Conservation (phyloP, 179 eudicot species). For the Spinacia oleracea region DNA sequence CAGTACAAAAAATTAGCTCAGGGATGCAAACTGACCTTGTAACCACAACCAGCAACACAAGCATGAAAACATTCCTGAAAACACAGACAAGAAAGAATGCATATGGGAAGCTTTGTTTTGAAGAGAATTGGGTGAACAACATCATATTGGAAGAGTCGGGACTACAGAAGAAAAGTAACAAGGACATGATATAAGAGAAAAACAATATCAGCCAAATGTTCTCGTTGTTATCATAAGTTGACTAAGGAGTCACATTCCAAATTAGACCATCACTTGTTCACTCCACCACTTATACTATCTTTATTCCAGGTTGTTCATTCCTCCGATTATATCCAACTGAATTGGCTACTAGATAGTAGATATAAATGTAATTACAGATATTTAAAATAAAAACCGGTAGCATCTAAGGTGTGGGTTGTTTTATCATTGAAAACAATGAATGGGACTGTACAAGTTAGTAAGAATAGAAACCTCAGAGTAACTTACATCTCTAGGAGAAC, state of each 20-base stretch:
- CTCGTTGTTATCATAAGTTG: too few species aligned
- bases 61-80: slow-evolving; percentile 91
- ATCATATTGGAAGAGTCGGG: neutral
- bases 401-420: neutral
- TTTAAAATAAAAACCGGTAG: neutral
- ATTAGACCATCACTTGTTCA: neutral
- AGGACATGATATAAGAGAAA: neutral
- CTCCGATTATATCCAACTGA: neutral
- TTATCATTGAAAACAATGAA: neutral
- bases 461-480: slow-evolving; percentile 66
- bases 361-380: neutral
- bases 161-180: too few species aligned
- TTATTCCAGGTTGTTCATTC: neutral
- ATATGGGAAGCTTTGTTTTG: slow-evolving; percentile 12
- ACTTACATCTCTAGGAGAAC: slow-evolving; percentile 87
- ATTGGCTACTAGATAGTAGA: too few species aligned
- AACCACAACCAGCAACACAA: slow-evolving; percentile 94
- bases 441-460: neutral
- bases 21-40: slow-evolving; percentile 59
- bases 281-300: slow-evolving; percentile 3
- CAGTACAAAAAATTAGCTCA: slow-evolving; percentile 2
- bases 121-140: too few species aligned
- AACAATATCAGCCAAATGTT: too few species aligned
- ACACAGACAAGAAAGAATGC: slow-evolving; percentile 15
- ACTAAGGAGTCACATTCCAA: neutral